Evolutionary conservation across 2,329 filamentous ascomycete species (phyloP).

Genomic region (Aphanocladium album): DNA sequence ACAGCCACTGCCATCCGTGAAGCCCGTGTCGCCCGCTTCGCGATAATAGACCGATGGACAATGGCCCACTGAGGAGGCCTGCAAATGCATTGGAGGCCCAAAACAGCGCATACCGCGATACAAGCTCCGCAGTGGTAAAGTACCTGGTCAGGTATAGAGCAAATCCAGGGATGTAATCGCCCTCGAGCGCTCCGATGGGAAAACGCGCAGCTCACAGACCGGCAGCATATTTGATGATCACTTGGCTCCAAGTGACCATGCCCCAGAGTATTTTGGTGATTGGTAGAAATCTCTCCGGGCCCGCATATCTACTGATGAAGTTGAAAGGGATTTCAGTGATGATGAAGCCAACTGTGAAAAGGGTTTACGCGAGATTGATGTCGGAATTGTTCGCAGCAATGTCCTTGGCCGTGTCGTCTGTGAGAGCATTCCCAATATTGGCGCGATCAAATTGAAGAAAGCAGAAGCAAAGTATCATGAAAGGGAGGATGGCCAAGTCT

Average conservation of each 20-base stretch:
- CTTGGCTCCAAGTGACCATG: conserved; percentile 23
- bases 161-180: conserved; percentile 28
- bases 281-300: conserved; percentile 24
- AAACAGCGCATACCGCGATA: conserved; percentile 24
- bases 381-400: conserved; percentile 44
- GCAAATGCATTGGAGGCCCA: conserved; percentile 27
- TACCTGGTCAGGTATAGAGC: conserved; percentile 27
- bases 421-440: conserved; percentile 47
- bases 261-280: conserved; percentile 28
- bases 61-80: conserved; percentile 22
- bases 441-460: conserved; percentile 30
- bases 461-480: conserved; percentile 27
- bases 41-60: conserved; percentile 24
- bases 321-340: conserved; percentile 34
- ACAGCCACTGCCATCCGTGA: conserved; percentile 27
- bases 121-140: conserved; percentile 27
- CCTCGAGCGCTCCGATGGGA: conserved; percentile 26
- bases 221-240: conserved; percentile 21
- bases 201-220: conserved; percentile 24
- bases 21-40: conserved; percentile 21
- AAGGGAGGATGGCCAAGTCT: conserved; percentile 24
- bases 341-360: conserved; percentile 46
- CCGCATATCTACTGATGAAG: conserved; percentile 23
- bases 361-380: conserved; percentile 47
- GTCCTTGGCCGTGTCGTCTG: conserved; percentile 44